Percentiles rank a stretch among this genome's conserved stretches.
These are phyloP conservation scores for Hypoxylon sp. DNA, from an alignment of 2,329 filamentous ascomycete genomes.

Conservation along the genomic window DNA sequence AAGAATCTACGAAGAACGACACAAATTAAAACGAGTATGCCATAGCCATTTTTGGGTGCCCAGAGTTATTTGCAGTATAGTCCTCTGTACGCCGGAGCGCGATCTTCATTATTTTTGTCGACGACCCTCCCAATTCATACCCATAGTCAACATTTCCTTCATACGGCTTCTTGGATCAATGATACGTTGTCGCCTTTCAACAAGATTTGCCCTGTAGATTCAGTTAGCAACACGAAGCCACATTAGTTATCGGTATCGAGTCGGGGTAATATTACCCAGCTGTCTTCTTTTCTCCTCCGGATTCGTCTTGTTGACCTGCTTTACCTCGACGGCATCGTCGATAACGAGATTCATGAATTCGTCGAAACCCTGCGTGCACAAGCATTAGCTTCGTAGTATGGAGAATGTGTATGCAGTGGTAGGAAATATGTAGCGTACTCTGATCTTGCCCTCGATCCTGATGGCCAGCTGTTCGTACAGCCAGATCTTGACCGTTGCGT, in stretches of 20 bases:
- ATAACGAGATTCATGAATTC: conserved; percentile 99
- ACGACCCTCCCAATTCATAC: conserved; percentile 1
- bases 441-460: conserved; percentile 94
- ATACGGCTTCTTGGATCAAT: conserved; percentile 59
- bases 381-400: conserved; percentile 8
- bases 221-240: conserved; percentile 32
- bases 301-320: conserved; percentile 80
- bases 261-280: conserved; percentile 65
- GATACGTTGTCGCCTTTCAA: conserved; percentile 74
- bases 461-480: conserved; percentile 95
- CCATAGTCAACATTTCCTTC: conserved; percentile 38
- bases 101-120: not conserved
- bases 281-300: conserved; percentile 77
- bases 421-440: conserved; percentile 63
- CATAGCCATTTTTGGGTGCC: conserved; percentile 11
- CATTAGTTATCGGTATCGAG: not conserved
- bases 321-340: conserved; percentile 94
- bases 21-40: conserved; percentile 36
- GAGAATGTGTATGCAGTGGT: conserved; percentile 4
- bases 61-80: conserved; percentile 23
- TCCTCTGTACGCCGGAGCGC: conserved; percentile 12
- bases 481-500: conserved; percentile 91
- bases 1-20: conserved; percentile 45
- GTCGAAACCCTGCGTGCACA: conserved; percentile 79
- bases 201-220: conserved; percentile 64